Evolutionary conservation across 331 rosid species (phyloP).

Genomic region (Quercus lobata): DNA sequence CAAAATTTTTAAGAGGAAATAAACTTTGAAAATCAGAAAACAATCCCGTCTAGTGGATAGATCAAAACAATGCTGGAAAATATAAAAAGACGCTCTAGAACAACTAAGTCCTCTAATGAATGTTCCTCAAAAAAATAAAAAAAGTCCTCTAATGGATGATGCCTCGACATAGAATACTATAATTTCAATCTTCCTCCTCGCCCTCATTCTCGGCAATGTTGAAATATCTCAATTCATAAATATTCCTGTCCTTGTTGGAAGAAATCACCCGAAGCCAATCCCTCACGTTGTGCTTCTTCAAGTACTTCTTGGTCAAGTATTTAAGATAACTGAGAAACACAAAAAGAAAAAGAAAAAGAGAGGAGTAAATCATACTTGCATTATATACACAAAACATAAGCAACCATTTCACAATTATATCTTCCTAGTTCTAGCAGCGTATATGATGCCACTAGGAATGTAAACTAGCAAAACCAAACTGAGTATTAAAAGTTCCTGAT

Average conservation of each 20-base stretch:
- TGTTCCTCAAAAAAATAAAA: neutral
- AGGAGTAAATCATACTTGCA: too few species aligned
- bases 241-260: conserved; percentile 83
- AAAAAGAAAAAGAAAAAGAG: too few species aligned
- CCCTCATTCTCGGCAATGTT: conserved; percentile 96
- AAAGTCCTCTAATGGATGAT: conserved; percentile 13
- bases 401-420: too few species aligned
- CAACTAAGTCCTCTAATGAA: conserved; percentile 10
- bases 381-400: too few species aligned
- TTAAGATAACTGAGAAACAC: conserved; percentile 58
- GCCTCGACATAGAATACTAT: conserved; percentile 8
- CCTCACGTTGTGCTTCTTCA: conserved; percentile 94
- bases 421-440: too few species aligned
- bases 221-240: conserved; percentile 92
- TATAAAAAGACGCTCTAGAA: too few species aligned
- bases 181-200: conserved; percentile 77
- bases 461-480: too few species aligned
- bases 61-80: neutral
- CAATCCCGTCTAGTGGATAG: conserved; percentile 18
- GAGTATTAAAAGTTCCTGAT: too few species aligned
- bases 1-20: conserved; percentile 11
- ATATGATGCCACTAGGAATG: too few species aligned
- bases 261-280: conserved; percentile 97
- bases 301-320: conserved; percentile 86
- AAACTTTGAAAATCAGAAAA: conserved; percentile 12